Evolutionary conservation across 257 asterid genomes (phyloP), one percentile per base, ranked within the genome.

Genomic region (Sherardia arvensis): DNA sequence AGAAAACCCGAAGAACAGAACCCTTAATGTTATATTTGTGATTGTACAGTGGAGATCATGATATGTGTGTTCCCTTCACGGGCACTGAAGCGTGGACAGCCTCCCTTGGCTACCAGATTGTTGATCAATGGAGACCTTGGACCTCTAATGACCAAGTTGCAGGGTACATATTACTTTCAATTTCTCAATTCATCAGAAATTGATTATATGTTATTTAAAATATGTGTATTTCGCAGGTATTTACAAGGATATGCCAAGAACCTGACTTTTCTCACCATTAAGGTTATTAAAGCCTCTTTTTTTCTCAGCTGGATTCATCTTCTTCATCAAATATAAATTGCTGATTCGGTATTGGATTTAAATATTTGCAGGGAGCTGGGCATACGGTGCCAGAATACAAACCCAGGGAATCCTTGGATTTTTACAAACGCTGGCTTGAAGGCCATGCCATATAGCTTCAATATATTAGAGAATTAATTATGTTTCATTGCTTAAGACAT

Each of bases 381-480:
- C 91, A 84, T 45, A 81, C 85, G 18, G 91, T 84, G 28, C 87
- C 91, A 1, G 91, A 81, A 49, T 79, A 81, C 80, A 81, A 84
- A 72, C 91, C 91, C 1, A 62, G 59, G 64, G 91, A 84, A 59
- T 61, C 91, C 2, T 29, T 84, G 18, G 67, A 79, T 25, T 84
- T 84, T 62, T 84, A 79, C 53, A 58, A 69, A 49, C 77, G 81
- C 64, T 84, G 87, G 87, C 49, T 84, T 57, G 58, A 72, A 71
- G 76, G 76, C 12, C 48, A 47, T 9, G 33, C 0, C 3, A 80
- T 83, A 62, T 83, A 70, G 69, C 38, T 34, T 8, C 14, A 34
- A 0, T 7, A 6, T 34, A 32, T 32, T 8, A 1, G 4, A 32
- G 34, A 1, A 32, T 32, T n/a, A n/a, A n/a, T n/a, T n/a, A n/a